Evolutionary conservation across 352 stramenopile genomes (phyloP), one percentile per base, ranked within the genome.

Genomic region (Phytophthora sp.): DNA sequence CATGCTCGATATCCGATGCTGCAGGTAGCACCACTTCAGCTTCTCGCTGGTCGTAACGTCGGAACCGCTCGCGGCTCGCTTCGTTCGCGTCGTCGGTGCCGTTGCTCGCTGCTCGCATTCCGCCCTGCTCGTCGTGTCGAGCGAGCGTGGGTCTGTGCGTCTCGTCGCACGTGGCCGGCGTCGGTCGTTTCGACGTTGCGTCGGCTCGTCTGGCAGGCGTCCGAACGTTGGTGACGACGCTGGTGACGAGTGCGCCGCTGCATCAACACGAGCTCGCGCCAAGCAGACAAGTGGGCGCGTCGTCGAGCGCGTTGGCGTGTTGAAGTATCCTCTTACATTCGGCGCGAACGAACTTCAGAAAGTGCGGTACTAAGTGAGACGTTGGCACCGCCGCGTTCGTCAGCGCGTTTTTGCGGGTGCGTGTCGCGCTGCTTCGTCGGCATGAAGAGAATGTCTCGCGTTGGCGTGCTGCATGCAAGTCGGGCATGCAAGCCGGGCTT

Each of bases 161-260:
- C 48, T 66, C 62, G 31, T 66, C 62, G 54, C 62, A 66, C 56
- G 24, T 51, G 30, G 44, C 38, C 27, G 41, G 44, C 42, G 28
- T 54, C 24, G 54, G 54, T 48, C 44, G 53, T 69, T 64, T 66
- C 45, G 53, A 52, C 52, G 54, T 38, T 18, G 34, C 43, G 15
- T 15, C 51, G 62, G 24, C 62, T 70, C 62, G 62, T 70, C 62
- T 70, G 46, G 61, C 27, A 43, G 34, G 42, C 12, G 18, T 54
- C 7, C 18, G 31, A 34, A 24, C 17, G 27, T 26, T 24, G 37
- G 37, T 43, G 37, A 43, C 37, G 35, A 23, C 35, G 34, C 37
- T 43, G n/a, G n/a, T 60, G 38, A 60, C 39, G 28, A 64, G 8
- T 39, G 5, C 52, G 18, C 23, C 26, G 23, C 37, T 52, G 48